Conservation (phyloP, 495 filamentous ascomycete species). For the Podospora comata region DNA sequence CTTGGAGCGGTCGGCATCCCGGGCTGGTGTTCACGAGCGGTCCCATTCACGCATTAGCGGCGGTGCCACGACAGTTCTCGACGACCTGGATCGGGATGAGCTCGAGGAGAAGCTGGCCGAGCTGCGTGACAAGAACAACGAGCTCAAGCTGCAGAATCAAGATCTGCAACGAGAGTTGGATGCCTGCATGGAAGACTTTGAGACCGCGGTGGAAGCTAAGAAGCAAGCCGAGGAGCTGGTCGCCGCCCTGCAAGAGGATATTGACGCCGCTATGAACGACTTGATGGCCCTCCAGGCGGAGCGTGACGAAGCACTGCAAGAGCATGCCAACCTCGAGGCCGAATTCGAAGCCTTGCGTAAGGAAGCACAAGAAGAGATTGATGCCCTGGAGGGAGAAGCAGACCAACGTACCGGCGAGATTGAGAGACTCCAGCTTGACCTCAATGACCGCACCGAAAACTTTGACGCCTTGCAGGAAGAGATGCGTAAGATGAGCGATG, state of each 20-base stretch:
- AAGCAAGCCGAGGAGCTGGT: constrained; percentile 57
- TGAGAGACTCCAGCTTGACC: constrained; percentile 63
- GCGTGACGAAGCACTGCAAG: constrained; percentile 77
- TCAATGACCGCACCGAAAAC: constrained; percentile 72
- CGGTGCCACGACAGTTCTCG: constrained; percentile 57
- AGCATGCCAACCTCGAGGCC: constrained; percentile 73
- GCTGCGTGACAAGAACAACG: constrained; percentile 79
- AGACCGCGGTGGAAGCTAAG: constrained; percentile 57
- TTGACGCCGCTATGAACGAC: constrained; percentile 74
- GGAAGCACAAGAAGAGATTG: constrained; percentile 80
- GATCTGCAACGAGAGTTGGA: constrained; percentile 73
- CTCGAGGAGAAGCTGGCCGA: constrained; percentile 78
- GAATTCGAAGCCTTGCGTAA: constrained; percentile 75
- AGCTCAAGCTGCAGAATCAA: constrained; percentile 79
- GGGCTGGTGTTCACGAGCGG: constrained; percentile 62
- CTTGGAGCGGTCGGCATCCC: constrained; percentile 86
- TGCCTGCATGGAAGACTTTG: constrained; percentile 61
- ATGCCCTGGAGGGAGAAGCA: constrained; percentile 73
- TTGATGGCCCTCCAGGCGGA: constrained; percentile 78
- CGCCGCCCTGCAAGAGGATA: constrained; percentile 66
- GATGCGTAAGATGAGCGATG: constrained; percentile 85
- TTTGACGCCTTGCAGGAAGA: constrained; percentile 82
- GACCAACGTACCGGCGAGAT: constrained; percentile 71
- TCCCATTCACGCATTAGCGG: constrained; percentile 71
- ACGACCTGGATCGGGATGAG: constrained; percentile 80